Conservation (phyloP, 2,329 filamentous ascomycete species). For the Colletotrichum chlorophyti region DNA sequence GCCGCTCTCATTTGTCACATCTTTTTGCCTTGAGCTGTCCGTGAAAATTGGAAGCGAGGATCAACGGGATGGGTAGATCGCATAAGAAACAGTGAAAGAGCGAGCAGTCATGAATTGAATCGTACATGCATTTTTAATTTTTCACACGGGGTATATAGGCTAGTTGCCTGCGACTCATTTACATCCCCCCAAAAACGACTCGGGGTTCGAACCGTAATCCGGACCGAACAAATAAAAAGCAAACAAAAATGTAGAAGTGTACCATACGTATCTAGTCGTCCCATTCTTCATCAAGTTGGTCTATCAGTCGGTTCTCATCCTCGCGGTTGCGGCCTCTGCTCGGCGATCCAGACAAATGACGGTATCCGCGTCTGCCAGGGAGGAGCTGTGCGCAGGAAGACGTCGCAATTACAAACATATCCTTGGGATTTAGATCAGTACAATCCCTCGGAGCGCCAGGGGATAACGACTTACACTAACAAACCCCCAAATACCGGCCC, state of each 20-base stretch:
- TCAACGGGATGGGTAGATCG: no score
- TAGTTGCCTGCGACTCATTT: constrained; percentile 24
- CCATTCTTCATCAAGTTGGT: constrained; percentile 97
- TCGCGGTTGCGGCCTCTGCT: constrained; percentile 64
- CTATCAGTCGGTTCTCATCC: constrained; percentile 92
- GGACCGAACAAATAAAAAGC: not conserved
- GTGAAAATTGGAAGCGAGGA: no score
- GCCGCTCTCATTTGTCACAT: no score
- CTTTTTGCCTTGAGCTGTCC: no score
- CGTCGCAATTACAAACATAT: constrained; percentile 71
- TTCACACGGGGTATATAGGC: constrained; percentile 25
- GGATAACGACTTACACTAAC: constrained; percentile 66
- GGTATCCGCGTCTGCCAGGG: constrained; percentile 72
- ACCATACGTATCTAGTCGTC: constrained; percentile 66
- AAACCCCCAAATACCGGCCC: constrained; percentile 87
- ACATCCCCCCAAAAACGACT: not conserved
- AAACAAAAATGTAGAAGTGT: not conserved
- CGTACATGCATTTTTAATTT: constrained; percentile 19
- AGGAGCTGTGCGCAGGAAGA: constrained; percentile 74
- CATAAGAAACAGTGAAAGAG: no score
- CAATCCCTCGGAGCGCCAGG: constrained; percentile 29
- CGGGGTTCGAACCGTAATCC: not conserved
- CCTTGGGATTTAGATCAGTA: constrained; percentile 47
- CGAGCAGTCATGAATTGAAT: no score
- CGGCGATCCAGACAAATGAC: constrained; percentile 63